Evolutionary conservation across 306 rosid species (phyloP).

Genomic region (Chamaecrista fasciculata): DNA sequence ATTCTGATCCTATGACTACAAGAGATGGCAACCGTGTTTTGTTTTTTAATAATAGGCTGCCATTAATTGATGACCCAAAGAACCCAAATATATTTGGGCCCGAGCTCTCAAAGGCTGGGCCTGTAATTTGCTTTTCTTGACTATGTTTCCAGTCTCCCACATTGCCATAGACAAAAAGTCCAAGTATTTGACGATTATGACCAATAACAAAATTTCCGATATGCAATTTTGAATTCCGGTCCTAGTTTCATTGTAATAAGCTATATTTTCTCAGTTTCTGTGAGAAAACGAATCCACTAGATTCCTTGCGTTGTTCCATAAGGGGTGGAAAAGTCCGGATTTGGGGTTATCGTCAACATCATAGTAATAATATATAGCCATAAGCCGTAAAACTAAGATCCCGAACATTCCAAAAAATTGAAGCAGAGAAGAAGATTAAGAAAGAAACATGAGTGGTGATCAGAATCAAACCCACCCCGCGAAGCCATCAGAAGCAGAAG

Average conservation of each 20-base stretch:
- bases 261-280: no score
- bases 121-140: no score
- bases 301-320: not conserved
- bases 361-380: not conserved
- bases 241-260: no score
- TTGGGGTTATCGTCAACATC: not conserved
- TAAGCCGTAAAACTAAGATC: not conserved
- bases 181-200: not conserved
- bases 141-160: not conserved
- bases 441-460: not conserved
- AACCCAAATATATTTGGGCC: not conserved
- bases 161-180: not conserved
- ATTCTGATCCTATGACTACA: not conserved
- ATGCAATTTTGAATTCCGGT: no score
- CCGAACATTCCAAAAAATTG: not conserved
- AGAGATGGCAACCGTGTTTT: no score
- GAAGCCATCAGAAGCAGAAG: not conserved
- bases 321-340: not conserved
- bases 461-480: constrained; percentile 29
- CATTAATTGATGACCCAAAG: not conserved
- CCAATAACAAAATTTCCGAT: not conserved
- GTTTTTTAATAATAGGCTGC: no score
- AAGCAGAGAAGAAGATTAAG: not conserved
- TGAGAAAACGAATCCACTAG: not conserved
- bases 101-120: not conserved